phyloP scores from a whole-genome alignment of 1,284 basidiomycete species.

The Austropuccinia psidii region DNA sequence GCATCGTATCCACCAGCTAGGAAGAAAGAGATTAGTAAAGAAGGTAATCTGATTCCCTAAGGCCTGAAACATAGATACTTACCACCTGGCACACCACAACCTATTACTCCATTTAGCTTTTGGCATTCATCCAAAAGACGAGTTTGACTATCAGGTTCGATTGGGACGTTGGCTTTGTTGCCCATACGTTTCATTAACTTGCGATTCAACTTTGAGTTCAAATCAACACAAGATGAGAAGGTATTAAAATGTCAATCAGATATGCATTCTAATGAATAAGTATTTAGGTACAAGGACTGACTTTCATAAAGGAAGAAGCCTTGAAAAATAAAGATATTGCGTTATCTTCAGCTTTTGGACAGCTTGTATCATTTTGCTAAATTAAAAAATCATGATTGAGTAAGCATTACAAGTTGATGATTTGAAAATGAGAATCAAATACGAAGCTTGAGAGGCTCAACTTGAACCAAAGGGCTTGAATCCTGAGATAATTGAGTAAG shows the following conservation, averaged over 20 bases:
- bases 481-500: not conserved
- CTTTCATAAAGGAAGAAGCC: slow-evolving; percentile 8
- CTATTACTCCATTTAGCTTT: slow-evolving; percentile 71
- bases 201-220: slow-evolving; percentile 57
- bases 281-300: not conserved
- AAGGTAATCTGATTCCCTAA: not conserved
- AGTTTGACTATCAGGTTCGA: slow-evolving; percentile 86
- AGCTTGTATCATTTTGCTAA: not conserved
- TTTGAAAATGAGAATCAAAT: not conserved
- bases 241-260: not conserved
- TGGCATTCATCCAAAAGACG: slow-evolving; percentile 73
- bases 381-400: not conserved
- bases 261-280: not conserved
- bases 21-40: not conserved
- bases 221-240: not conserved
- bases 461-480: not conserved
- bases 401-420: not conserved
- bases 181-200: slow-evolving; percentile 81
- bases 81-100: slow-evolving; percentile 87
- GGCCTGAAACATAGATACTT: not conserved
- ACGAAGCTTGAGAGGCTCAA: not conserved
- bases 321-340: slow-evolving; percentile 2
- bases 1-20: slow-evolving; percentile 86
- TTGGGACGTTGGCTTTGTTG: slow-evolving; percentile 66
- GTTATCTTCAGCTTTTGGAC: not conserved